A percentile compares a stretch with the other conserved stretches of the same genome.
These are phyloP conservation scores for Monosporascus sp. DNA, from an alignment of 2,329 filamentous ascomycete genomes.

Conservation along the genomic window DNA sequence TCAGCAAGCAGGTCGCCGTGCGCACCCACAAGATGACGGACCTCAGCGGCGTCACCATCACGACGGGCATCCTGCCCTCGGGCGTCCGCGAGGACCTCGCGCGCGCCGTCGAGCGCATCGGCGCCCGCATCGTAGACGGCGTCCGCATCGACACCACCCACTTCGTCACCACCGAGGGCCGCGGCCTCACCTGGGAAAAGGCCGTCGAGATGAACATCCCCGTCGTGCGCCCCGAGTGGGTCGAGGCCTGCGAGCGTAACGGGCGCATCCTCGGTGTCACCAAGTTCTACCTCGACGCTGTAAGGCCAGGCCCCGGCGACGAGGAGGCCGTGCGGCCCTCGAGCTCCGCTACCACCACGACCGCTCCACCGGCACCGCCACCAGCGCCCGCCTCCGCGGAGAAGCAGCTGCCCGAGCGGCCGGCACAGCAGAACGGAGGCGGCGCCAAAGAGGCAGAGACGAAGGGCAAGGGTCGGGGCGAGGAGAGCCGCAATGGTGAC, in stretches of 20 bases:
- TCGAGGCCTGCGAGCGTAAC: conserved; percentile 91
- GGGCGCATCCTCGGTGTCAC: conserved; percentile 90
- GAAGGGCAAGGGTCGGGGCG: conserved; percentile 3
- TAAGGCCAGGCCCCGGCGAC: conserved; percentile 39
- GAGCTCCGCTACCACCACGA: conserved; percentile 12
- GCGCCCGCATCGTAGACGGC: conserved; percentile 82
- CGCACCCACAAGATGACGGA: conserved; percentile 99
- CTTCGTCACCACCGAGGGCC: conserved; percentile 92
- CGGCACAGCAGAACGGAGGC: conserved; percentile 13
- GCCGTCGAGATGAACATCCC: conserved; percentile 97
- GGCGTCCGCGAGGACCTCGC: conserved; percentile 67
- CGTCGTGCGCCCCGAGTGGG: conserved; percentile 93
- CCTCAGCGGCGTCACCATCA: conserved; percentile 90
- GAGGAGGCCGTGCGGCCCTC: conserved; percentile 23
- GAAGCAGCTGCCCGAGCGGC: conserved; percentile 24
- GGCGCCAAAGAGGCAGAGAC: not conserved
- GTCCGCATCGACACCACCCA: conserved; percentile 97
- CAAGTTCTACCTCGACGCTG: conserved; percentile 90
- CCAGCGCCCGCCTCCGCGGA: conserved; percentile 12
- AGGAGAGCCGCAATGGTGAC: conserved; percentile 7
- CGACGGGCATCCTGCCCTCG: conserved; percentile 76
- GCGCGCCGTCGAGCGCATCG: conserved; percentile 77
- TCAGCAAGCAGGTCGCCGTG: conserved; percentile 77
- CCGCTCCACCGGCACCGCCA: conserved; percentile 22
- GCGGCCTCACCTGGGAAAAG: conserved; percentile 90